These are phyloP conservation scores for Lentinula raphanica DNA, from an alignment of 768 basidiomycete genomes.

Conservation along the genomic window DNA sequence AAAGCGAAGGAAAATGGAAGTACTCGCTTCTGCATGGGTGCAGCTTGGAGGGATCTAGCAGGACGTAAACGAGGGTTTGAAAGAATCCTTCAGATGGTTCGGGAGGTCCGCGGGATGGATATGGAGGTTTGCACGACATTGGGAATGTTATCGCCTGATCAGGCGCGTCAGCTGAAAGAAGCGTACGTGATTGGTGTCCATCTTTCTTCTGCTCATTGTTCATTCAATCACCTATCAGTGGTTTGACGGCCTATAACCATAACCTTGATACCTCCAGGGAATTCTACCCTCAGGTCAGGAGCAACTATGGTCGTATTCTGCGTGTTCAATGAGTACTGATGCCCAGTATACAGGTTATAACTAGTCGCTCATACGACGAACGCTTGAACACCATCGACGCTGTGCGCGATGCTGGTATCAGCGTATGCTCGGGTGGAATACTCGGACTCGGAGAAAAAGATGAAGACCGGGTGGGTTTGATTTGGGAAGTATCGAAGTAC, in stretches of 20 bases:
- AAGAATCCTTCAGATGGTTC: slow-evolving; percentile 88
- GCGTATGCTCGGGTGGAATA: slow-evolving; percentile 96
- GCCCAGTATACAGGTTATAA: slow-evolving; percentile 67
- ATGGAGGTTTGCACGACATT: slow-evolving; percentile 99
- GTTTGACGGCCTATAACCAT: slow-evolving; percentile 96
- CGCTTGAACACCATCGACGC: slow-evolving; percentile 84
- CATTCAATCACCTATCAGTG: slow-evolving; percentile 37
- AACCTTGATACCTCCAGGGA: slow-evolving; percentile 98
- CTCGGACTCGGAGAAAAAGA: slow-evolving; percentile 91
- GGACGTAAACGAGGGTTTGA: slow-evolving; percentile 93
- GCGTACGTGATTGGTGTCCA: slow-evolving; percentile 49
- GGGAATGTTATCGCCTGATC: slow-evolving; percentile 93
- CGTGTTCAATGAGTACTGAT: neutral
- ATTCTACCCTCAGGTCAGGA: slow-evolving; percentile 79
- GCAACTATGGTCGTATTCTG: neutral
- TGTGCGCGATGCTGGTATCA: slow-evolving; percentile 92
- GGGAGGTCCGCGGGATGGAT: slow-evolving; percentile 85
- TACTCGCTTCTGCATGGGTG: slow-evolving; percentile 98
- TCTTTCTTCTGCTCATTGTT: slow-evolving; percentile 4
- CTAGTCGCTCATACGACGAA: slow-evolving; percentile 91
- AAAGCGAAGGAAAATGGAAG: slow-evolving; percentile 95
- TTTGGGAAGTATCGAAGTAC: slow-evolving; percentile 90
- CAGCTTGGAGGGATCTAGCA: slow-evolving; percentile 93
- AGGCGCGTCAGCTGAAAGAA: slow-evolving; percentile 87
- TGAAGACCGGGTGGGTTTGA: slow-evolving; percentile 85